Evolutionary conservation across 2,329 filamentous ascomycete species (phyloP).

Genomic region (Diplocarpon mali): DNA sequence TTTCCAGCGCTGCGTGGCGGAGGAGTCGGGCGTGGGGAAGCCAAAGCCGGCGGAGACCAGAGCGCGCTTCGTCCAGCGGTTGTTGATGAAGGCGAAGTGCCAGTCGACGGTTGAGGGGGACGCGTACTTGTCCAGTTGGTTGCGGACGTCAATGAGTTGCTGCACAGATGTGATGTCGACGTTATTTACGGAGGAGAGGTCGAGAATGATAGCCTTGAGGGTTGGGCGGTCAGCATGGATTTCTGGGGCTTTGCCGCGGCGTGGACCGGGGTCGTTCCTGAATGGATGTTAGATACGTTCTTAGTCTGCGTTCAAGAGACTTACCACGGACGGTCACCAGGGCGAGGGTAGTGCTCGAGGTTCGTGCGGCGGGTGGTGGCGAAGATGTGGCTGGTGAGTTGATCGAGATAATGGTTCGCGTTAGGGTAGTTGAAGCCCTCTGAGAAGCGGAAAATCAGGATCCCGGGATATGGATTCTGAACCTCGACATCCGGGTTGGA

Average conservation of each 20-base stretch:
- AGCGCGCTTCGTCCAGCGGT: slow-evolving; percentile 88
- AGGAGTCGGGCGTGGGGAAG: slow-evolving; percentile 48
- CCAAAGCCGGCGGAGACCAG: slow-evolving; percentile 83
- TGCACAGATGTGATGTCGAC: slow-evolving; percentile 90
- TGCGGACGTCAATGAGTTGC: slow-evolving; percentile 85
- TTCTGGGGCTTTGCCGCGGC: slow-evolving; percentile 37
- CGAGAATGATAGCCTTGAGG: slow-evolving; percentile 82
- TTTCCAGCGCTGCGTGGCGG: slow-evolving; percentile 56
- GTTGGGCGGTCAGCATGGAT: slow-evolving; percentile 47
- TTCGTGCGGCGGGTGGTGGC: slow-evolving; percentile 67
- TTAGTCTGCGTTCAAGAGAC: no score
- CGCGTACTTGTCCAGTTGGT: slow-evolving; percentile 81
- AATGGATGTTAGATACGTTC: neutral
- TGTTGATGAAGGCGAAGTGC: slow-evolving; percentile 92
- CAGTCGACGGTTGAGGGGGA: slow-evolving; percentile 77
- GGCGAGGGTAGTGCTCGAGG: slow-evolving; percentile 48
- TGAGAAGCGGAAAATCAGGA: slow-evolving; percentile 92
- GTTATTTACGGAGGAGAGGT: slow-evolving; percentile 89
- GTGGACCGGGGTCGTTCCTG: slow-evolving; percentile 70
- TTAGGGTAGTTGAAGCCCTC: slow-evolving; percentile 97
- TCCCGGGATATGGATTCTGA: slow-evolving; percentile 74
- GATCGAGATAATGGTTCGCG: slow-evolving; percentile 77
- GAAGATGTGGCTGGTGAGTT: slow-evolving; percentile 59
- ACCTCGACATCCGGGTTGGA: slow-evolving; percentile 76
- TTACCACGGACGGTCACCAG: slow-evolving; percentile 76